A percentile compares a stretch with the other conserved stretches of the same genome.
These are phyloP conservation scores for Malania oleifera DNA, from an alignment of 164 flowering plant species.

Conservation along the genomic window DNA sequence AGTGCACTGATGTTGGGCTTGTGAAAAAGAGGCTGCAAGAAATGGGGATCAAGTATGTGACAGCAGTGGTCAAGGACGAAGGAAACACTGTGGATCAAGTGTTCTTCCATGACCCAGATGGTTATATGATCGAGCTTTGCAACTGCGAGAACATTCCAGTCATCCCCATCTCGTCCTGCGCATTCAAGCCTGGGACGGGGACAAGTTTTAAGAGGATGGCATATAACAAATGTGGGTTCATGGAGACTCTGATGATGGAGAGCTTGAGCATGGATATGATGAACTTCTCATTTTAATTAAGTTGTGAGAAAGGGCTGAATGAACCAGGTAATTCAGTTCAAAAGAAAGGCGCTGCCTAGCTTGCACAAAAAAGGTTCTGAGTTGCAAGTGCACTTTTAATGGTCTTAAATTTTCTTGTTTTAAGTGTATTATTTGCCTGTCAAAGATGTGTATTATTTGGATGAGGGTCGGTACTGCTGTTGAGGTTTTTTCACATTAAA, in stretches of 20 bases:
- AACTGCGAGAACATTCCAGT: constrained; percentile 75
- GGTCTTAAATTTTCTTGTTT: too few species aligned
- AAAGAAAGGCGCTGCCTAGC: too few species aligned
- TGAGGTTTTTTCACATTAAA: too few species aligned
- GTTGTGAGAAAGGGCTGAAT: neutral
- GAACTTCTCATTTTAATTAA: constrained; percentile 52
- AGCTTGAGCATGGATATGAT: constrained; percentile 59
- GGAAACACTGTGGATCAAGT: constrained; percentile 62
- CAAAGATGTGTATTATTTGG: too few species aligned
- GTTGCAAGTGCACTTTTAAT: too few species aligned
- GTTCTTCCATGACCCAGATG: constrained; percentile 91
- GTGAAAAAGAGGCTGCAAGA: constrained; percentile 52
- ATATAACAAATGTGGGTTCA: constrained; percentile 24
- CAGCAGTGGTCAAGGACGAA: constrained; percentile 59
- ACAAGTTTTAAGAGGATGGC: constrained; percentile 12
- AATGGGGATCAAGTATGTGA: constrained; percentile 57
- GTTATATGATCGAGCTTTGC: constrained; percentile 81
- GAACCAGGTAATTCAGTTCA: too few species aligned
- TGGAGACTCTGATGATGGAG: constrained; percentile 63
- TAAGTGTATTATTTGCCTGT: too few species aligned
- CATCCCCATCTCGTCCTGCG: constrained; percentile 48
- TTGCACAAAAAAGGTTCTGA: too few species aligned
- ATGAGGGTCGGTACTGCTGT: too few species aligned
- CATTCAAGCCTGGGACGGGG: constrained; percentile 24
- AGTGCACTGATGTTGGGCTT: constrained; percentile 50